Conservation (phyloP, 116 monocot genomes). For the Posidonia oceanica region DNA sequence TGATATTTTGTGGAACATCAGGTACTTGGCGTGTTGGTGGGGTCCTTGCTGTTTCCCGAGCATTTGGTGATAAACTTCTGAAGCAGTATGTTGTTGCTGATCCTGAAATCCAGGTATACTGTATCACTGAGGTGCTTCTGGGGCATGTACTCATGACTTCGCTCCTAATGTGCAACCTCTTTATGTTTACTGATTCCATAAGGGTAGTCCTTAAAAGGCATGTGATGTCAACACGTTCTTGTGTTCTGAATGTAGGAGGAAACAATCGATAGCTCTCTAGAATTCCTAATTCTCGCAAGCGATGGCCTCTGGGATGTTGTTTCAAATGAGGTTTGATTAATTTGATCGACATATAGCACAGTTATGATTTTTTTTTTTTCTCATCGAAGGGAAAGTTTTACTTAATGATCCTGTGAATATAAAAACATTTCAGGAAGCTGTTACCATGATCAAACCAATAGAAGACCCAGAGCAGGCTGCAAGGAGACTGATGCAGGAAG, state of each 20-base stretch:
- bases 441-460: constrained; percentile 67
- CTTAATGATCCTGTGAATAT: not conserved
- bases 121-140: not conserved
- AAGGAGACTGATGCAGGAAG: constrained; percentile 53
- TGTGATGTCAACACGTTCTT: no score
- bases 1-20: constrained; percentile 6
- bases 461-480: constrained; percentile 72
- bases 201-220: no score
- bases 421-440: constrained; percentile 50
- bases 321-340: constrained; percentile 49
- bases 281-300: constrained; percentile 89
- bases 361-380: not conserved
- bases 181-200: not conserved
- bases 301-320: constrained; percentile 97
- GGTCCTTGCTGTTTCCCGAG: constrained; percentile 93
- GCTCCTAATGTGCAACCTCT: not conserved
- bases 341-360: not conserved
- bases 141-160: no score
- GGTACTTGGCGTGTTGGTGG: constrained; percentile 96
- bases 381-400: not conserved
- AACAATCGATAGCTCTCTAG: constrained; percentile 62
- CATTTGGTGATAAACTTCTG: constrained; percentile 80
- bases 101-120: constrained; percentile 70
- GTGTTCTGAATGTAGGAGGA: constrained; percentile 41
- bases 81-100: constrained; percentile 89